Evolutionary conservation across 495 filamentous ascomycete species (phyloP).

Genomic region (Tuber brumale): DNA sequence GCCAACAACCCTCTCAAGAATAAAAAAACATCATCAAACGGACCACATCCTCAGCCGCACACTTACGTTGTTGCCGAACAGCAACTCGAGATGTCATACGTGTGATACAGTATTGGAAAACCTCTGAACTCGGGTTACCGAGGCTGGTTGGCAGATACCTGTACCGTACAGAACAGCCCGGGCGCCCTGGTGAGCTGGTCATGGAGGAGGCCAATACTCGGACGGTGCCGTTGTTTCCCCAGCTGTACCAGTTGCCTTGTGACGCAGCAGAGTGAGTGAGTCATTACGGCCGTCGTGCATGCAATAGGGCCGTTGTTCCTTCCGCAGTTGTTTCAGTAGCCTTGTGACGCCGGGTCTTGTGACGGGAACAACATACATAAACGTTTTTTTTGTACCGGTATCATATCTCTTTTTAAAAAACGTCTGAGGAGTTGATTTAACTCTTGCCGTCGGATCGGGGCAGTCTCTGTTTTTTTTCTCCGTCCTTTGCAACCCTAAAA

Average conservation of each 20-base stretch:
- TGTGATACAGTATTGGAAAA: neutral
- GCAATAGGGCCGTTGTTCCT: neutral
- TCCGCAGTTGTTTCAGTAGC: too few relatives aligned
- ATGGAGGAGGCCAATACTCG: neutral
- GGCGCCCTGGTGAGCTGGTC: neutral
- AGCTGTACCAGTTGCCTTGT: neutral
- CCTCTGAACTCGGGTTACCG: neutral
- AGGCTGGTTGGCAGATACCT: neutral
- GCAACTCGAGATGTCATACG: too few relatives aligned
- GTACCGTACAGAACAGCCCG: neutral
- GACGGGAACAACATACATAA: neutral
- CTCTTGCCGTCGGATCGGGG: too few relatives aligned
- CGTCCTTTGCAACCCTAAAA: too few relatives aligned
- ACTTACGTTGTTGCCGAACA: neutral
- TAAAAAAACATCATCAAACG: too few relatives aligned
- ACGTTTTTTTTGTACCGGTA: too few relatives aligned
- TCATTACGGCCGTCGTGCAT: neutral
- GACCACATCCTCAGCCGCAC: neutral
- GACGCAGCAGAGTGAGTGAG: neutral
- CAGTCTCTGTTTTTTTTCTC: too few relatives aligned
- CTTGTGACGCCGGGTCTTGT: neutral
- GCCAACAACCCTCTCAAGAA: neutral
- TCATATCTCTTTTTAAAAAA: too few relatives aligned
- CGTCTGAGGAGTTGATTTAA: too few relatives aligned
- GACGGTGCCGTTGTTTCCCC: too few relatives aligned